phyloP scores from a whole-genome alignment of 495 filamentous ascomycete genomes.

The Penicillium desertorum region DNA sequence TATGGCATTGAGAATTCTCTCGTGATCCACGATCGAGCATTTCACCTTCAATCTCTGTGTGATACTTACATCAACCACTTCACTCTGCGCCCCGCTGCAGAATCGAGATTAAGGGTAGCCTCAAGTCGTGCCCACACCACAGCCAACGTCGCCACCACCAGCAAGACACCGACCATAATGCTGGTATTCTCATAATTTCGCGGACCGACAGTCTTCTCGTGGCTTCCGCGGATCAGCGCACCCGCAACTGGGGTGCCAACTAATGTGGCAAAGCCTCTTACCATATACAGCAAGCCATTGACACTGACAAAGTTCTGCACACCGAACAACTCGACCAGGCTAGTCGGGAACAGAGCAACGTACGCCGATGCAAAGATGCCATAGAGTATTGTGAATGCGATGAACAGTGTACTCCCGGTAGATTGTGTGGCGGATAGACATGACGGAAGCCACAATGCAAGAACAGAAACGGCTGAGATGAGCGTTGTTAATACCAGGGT shows the following conservation, averaged over 20 bases:
- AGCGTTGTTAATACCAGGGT: conserved; percentile 39
- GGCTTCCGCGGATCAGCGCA: conserved; percentile 32
- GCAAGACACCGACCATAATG: conserved; percentile 31
- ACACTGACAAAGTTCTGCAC: conserved; percentile 42
- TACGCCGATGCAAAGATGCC: conserved; percentile 44
- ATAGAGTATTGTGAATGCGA: conserved; percentile 40
- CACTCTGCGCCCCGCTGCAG: conserved; percentile 9
- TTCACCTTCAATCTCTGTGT: background rate
- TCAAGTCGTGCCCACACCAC: conserved; percentile 39
- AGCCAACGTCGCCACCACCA: conserved; percentile 31
- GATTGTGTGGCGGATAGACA: conserved; percentile 22
- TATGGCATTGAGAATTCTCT: background rate
- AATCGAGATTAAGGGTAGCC: conserved; percentile 20
- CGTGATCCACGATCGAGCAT: background rate
- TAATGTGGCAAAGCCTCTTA: conserved; percentile 41
- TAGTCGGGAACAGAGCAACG: conserved; percentile 42
- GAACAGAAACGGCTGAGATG: conserved; percentile 34
- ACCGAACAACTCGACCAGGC: conserved; percentile 44
- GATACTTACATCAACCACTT: conserved; percentile 24
- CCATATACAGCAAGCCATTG: conserved; percentile 46
- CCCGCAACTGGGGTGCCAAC: conserved; percentile 47
- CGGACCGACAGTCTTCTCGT: conserved; percentile 13
- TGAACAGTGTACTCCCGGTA: conserved; percentile 31
- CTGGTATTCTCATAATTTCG: conserved; percentile 32
- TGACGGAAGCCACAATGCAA: conserved; percentile 44